Base-by-base conservation (phyloP, 257 asterid genomes). In the Euphrasia confusa region DNA sequence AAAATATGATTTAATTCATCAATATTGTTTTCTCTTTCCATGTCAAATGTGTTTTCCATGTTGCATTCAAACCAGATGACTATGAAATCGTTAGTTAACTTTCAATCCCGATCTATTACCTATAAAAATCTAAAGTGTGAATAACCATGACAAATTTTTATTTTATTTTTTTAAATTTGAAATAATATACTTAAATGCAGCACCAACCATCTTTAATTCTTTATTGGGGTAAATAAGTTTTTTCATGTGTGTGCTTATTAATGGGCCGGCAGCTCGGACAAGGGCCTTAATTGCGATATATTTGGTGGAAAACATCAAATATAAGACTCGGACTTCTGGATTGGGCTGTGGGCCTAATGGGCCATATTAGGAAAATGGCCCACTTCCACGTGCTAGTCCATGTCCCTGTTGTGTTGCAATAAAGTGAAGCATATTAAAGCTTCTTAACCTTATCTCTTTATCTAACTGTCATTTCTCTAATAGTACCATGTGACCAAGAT, bases 391-490 rank as follows among this genome's bases (percentile, higher is more conserved):
- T 76, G 79, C 52, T 65, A 5, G 4, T 21, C 60, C 64, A 64
- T 73, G 66, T 2, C 73, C 63, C 52, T 70, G 77, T 64, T 73
- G 50, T 53, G 68, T 10, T 70, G 15, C 45, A 75, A 21, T 35
- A 64, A 70, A 79, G 79, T 10, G 71, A 60, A 68, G 76, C 81
- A 76, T 33, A 54, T 66, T 63, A 52, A 15, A 71, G 39, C 59
- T 52, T 70, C 64, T 67, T 37, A 58, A 45, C 74, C 74, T 78
- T 75, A 69, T 75, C 83, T 67, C 68, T 68, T 67, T 63, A 64
- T 71, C 70, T 64, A 4, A 12, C 40, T 63, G 65, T 52, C 73
- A 57, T 35, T 42, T 69, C 71, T 9, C n/a, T 17, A 33, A 52
- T 45, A 52, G 24, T 64, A 21, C 48, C 35, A 68, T 59, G 30